A percentile compares a stretch with the other conserved stretches of the same genome.
phyloP scores from a whole-genome alignment of 495 filamentous ascomycete genomes.

The Xylaria flabelliformis region DNA sequence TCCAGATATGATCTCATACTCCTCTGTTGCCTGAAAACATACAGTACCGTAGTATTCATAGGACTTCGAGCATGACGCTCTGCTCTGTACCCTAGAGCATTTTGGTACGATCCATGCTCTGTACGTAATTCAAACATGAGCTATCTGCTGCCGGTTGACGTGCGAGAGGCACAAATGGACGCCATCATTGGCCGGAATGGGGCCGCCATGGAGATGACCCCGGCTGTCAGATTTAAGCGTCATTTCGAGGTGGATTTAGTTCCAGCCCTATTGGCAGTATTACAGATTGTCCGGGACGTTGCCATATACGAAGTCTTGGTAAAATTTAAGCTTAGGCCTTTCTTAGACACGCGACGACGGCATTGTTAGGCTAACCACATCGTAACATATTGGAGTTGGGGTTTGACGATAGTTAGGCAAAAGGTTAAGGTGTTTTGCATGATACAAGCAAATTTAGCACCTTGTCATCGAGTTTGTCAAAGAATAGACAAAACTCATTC shows the following conservation, averaged over 20 bases:
- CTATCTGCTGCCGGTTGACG: constrained; percentile 14
- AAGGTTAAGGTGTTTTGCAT: not conserved
- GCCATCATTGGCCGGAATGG: constrained; percentile 1
- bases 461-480: not conserved
- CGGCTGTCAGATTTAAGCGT: constrained; percentile 4
- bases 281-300: too few relatives aligned
- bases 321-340: too few relatives aligned
- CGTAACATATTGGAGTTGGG: not conserved
- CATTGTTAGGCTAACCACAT: not conserved
- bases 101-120: not conserved
- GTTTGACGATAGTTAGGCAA: not conserved
- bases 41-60: not conserved
- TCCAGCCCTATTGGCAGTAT: not conserved
- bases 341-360: not conserved
- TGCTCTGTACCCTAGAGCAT: not conserved
- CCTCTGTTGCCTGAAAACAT: constrained; percentile 8
- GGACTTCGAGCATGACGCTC: constrained; percentile 15
- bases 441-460: not conserved
- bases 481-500: not conserved
- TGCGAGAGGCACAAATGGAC: not conserved
- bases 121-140: not conserved
- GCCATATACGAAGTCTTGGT: too few relatives aligned
- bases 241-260: not conserved
- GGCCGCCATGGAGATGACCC: not conserved
- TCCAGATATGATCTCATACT: constrained; percentile 13